Percentiles rank a stretch among this genome's conserved stretches.
Evolutionary conservation across 257 asterid genomes (phyloP).

Genomic region (Fraxinus americana): DNA sequence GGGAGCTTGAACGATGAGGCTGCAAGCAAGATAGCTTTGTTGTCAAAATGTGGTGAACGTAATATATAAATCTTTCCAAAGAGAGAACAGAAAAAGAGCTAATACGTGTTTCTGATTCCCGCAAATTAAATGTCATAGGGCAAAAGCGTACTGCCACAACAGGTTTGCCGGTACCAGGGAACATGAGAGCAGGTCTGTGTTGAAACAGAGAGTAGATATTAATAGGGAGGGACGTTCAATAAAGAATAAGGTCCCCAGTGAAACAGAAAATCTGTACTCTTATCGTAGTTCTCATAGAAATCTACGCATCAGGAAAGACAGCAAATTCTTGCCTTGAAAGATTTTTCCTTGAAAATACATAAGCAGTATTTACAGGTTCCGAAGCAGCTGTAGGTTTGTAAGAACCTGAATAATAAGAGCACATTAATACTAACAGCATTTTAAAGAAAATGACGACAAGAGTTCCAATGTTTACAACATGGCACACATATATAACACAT

Average conservation of each 20-base stretch:
- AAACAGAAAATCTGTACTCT: background rate
- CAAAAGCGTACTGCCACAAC: slow-evolving; percentile 95
- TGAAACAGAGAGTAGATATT: slow-evolving; percentile 25
- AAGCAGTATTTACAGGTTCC: slow-evolving; percentile 77
- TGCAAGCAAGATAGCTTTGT: slow-evolving; percentile 34
- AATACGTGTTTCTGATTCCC: slow-evolving; percentile 69
- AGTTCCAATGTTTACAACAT: slow-evolving; percentile 1
- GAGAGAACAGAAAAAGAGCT: slow-evolving; percentile 12
- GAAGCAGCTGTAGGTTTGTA: slow-evolving; percentile 67
- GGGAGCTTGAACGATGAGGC: slow-evolving; percentile 81
- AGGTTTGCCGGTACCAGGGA: slow-evolving; percentile 96
- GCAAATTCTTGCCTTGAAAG: slow-evolving; percentile 75
- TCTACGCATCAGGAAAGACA: background rate
- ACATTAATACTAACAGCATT: slow-evolving; percentile 1
- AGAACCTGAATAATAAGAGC: slow-evolving; percentile 53
- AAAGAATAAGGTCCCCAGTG: background rate
- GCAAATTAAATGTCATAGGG: slow-evolving; percentile 61
- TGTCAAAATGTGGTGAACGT: slow-evolving; percentile 23
- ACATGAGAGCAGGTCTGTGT: slow-evolving; percentile 92
- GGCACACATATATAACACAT: background rate
- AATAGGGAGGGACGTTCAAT: background rate
- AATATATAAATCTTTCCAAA: background rate
- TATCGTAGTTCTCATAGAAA: slow-evolving; percentile 13
- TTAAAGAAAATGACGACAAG: background rate
- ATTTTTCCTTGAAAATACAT: slow-evolving; percentile 83